Evolutionary conservation across 2,329 filamentous ascomycete genomes (phyloP).

Genomic region (Didymellaceae sp.): DNA sequence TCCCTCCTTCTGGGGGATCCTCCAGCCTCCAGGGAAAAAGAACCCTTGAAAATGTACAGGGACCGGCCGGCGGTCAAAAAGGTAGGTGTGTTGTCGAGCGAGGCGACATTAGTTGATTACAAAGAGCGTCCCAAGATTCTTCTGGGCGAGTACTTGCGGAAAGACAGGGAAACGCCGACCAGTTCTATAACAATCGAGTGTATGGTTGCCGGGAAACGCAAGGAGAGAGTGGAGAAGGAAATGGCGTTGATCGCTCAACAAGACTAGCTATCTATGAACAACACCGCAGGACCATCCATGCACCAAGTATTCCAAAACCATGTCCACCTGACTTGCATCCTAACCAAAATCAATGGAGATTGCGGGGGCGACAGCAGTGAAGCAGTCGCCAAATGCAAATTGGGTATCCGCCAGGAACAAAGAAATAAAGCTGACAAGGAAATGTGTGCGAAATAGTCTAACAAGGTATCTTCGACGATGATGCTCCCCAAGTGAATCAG

Average conservation of each 20-base stretch:
- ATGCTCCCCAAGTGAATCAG: slow-evolving; percentile 27
- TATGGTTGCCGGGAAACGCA: slow-evolving; percentile 18
- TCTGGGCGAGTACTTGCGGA: slow-evolving; percentile 13
- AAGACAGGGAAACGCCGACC: slow-evolving; percentile 4
- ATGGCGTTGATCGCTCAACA: slow-evolving; percentile 26
- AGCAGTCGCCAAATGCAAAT: slow-evolving; percentile 45
- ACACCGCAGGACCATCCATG: slow-evolving; percentile 10
- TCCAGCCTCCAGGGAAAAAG: slow-evolving; percentile 4
- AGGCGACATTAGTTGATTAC: slow-evolving; percentile 19
- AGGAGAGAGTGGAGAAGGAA: slow-evolving; percentile 17
- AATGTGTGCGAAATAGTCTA: slow-evolving; percentile 36
- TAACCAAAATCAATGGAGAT: slow-evolving; percentile 27
- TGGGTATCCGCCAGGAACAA: slow-evolving; percentile 43
- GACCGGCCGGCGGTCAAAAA: slow-evolving; percentile 12
- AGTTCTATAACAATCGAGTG: slow-evolving; percentile 8
- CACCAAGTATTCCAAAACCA: slow-evolving; percentile 13
- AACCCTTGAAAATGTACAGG: slow-evolving; percentile 12
- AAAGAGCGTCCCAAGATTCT: slow-evolving; percentile 14
- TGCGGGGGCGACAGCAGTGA: slow-evolving; percentile 18
- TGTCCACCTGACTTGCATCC: slow-evolving; percentile 12
- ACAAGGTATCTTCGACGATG: slow-evolving; percentile 41
- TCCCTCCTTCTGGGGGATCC: not conserved
- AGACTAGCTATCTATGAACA: slow-evolving; percentile 19
- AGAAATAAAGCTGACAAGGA: slow-evolving; percentile 33
- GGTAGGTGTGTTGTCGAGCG: slow-evolving; percentile 7